A percentile compares a stretch with the other conserved stretches of the same genome.
Evolutionary conservation across 805 yeast genomes (phyloP).

Genomic region (Blastobotrys attinorum): DNA sequence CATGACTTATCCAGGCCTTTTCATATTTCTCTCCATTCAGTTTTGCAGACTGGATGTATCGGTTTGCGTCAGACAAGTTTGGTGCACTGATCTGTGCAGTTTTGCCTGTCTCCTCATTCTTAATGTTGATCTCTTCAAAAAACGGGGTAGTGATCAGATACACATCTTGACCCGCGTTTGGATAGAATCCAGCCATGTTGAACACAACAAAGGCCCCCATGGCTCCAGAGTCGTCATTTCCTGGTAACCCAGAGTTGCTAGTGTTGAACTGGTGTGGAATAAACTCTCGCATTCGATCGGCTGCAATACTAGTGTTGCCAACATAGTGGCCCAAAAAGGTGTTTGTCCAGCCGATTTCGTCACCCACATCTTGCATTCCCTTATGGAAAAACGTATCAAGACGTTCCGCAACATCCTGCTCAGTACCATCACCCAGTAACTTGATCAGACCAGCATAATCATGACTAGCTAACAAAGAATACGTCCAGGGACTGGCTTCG

Average conservation of each 20-base stretch:
- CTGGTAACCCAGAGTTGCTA: conserved; percentile 30
- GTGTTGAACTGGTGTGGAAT: conserved; percentile 23
- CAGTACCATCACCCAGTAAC: conserved; percentile 25
- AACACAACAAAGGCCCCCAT: conserved; percentile 34
- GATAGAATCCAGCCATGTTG: conserved; percentile 31
- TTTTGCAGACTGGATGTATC: conserved; percentile 4
- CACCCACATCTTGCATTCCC: conserved; percentile 30
- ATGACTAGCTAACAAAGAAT: conserved; percentile 23
- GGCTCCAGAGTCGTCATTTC: conserved; percentile 35
- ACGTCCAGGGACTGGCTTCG: conserved; percentile 25
- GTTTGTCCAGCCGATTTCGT: conserved; percentile 33
- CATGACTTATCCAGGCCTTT: conserved; percentile 31
- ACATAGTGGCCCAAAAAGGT: conserved; percentile 31
- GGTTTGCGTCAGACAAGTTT: conserved; percentile 17
- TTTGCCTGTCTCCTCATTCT: conserved; percentile 22
- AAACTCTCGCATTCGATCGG: conserved; percentile 27
- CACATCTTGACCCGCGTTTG: conserved; percentile 31
- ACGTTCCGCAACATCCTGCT: conserved; percentile 23
- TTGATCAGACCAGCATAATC: conserved; percentile 26
- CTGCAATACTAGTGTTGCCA: conserved; percentile 26
- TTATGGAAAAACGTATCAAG: conserved; percentile 33
- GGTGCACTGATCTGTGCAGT: conserved; percentile 23
- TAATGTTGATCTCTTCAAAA: conserved; percentile 20
- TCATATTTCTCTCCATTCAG: conserved; percentile 13
- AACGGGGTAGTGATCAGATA: conserved; percentile 31